Percentiles rank a stretch among this genome's conserved stretches.
Evolutionary conservation across 768 basidiomycete genomes (phyloP).

Genomic region (Tylopilus subfusipes): DNA sequence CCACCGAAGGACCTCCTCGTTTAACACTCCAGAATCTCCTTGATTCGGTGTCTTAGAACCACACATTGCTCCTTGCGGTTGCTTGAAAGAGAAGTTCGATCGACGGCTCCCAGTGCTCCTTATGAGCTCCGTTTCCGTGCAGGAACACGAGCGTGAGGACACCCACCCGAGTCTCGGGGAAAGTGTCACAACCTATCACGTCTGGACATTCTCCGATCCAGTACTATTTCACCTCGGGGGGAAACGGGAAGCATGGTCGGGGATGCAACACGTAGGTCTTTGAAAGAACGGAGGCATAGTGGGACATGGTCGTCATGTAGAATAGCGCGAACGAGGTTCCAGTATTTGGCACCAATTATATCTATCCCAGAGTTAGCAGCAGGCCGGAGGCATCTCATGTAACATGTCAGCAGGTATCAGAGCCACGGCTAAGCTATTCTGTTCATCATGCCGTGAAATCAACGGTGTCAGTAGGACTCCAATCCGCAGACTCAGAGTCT

Average conservation of each 20-base stretch:
- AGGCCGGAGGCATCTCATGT: no score
- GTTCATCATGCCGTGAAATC: no score
- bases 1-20: slow-evolving; percentile 1
- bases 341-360: no score
- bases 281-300: no score
- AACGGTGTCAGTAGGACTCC: no score
- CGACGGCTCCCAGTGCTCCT: slow-evolving; percentile 5
- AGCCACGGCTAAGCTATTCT: no score
- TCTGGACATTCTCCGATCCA: background rate
- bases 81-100: background rate
- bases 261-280: slow-evolving; percentile 1
- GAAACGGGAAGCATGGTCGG: slow-evolving; percentile 3
- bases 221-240: slow-evolving; percentile 5
- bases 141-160: slow-evolving; percentile 3
- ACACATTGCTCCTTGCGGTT: background rate
- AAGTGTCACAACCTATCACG: background rate
- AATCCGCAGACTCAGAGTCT: no score
- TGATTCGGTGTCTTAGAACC: slow-evolving; percentile 5
- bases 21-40: slow-evolving; percentile 5
- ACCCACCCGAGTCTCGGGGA: background rate
- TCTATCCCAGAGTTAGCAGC: no score
- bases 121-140: background rate
- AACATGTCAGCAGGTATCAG: no score
- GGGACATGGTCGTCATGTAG: no score
- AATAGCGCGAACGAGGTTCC: no score